A percentile compares a stretch with the other conserved stretches of the same genome.
Evolutionary conservation across 495 filamentous ascomycete species (phyloP).

Genomic region (Lasiosphaeria miniovina): DNA sequence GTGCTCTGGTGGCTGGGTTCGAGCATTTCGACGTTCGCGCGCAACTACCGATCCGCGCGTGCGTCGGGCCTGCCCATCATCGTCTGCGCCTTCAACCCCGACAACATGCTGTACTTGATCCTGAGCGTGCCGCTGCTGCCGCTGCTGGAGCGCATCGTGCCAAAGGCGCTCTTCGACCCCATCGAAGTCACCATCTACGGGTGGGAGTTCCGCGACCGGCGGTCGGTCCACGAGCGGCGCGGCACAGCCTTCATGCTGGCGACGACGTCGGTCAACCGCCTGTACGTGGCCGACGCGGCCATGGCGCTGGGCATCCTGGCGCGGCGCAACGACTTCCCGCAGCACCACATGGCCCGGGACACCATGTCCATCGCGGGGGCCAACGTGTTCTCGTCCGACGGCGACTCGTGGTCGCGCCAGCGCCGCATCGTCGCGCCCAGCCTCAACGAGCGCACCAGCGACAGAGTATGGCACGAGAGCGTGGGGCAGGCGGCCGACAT

Average conservation of each 20-base stretch:
- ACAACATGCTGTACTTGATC: slow-evolving; percentile 18
- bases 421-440: slow-evolving; percentile 38
- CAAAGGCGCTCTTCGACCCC: slow-evolving; percentile 6
- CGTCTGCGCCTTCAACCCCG: slow-evolving; percentile 14
- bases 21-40: not conserved
- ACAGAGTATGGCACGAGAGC: slow-evolving; percentile 38
- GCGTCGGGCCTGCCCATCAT: slow-evolving; percentile 16
- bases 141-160: slow-evolving; percentile 23
- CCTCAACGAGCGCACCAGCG: slow-evolving; percentile 40
- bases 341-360: slow-evolving; percentile 20
- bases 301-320: slow-evolving; percentile 25
- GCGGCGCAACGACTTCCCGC: slow-evolving; percentile 32
- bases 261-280: slow-evolving; percentile 23
- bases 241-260: slow-evolving; percentile 29
- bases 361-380: slow-evolving; percentile 31
- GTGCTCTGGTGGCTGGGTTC: not conserved
- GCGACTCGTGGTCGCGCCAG: slow-evolving; percentile 38
- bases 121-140: slow-evolving; percentile 21
- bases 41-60: slow-evolving; percentile 15
- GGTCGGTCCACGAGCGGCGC: slow-evolving; percentile 15
- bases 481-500: slow-evolving; percentile 32
- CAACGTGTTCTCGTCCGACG: slow-evolving; percentile 32
- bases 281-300: slow-evolving; percentile 29
- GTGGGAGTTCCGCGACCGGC: slow-evolving; percentile 31
- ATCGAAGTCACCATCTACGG: slow-evolving; percentile 25